phyloP scores from a whole-genome alignment of 306 rosid genomes.

The Gillenia trifoliata region DNA sequence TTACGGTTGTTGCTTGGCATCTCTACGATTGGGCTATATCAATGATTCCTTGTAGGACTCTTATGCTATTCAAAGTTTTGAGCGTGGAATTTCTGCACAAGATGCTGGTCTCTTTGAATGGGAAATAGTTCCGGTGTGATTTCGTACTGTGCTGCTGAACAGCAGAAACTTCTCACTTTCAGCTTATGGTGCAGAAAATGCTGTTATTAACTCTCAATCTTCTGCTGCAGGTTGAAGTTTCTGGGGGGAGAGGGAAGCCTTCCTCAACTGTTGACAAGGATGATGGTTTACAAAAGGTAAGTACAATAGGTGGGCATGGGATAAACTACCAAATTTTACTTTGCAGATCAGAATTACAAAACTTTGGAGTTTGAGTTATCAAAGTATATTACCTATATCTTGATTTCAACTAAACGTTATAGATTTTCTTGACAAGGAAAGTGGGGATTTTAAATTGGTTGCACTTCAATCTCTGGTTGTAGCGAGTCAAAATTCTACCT shows the following conservation, averaged over 20 bases:
- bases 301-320: constrained; percentile 11
- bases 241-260: constrained; percentile 63
- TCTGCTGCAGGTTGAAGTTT: constrained; percentile 65
- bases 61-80: constrained; percentile 77
- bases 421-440: neutral
- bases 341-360: neutral
- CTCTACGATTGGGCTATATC: neutral
- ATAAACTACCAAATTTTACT: neutral
- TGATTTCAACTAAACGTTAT: neutral
- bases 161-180: constrained; percentile 2
- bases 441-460: neutral
- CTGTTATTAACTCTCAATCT: constrained; percentile 19
- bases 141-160: constrained; percentile 21
- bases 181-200: neutral
- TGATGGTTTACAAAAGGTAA: constrained; percentile 83
- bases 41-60: constrained; percentile 50
- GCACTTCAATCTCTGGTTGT: neutral
- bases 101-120: constrained; percentile 63
- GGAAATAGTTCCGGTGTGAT: constrained; percentile 84
- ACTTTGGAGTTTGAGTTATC: neutral
- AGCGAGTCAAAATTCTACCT: neutral
- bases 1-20: neutral
- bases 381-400: neutral
- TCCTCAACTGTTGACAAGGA: constrained; percentile 59
- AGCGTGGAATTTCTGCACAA: constrained; percentile 77